Evolutionary conservation across 768 basidiomycete species (phyloP), one percentile per base, ranked within the genome.

Genomic region (Candolleomyces eurysporus): DNA sequence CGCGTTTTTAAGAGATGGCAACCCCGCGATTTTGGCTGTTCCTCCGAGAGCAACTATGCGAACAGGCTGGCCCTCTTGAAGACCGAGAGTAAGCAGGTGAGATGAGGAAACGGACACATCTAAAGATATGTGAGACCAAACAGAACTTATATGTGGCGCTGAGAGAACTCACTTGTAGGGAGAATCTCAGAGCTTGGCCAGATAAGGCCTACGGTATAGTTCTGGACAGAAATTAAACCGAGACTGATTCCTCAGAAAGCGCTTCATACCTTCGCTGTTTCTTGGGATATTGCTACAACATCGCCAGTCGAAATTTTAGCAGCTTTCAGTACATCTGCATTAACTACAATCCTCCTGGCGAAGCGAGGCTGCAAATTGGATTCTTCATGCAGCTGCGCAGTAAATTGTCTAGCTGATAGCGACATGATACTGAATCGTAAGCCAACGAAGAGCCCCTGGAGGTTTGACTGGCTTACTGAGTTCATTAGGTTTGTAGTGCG

Each of bases 231-330:
- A 26, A 26, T 26, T 26, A 26, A 26, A 26, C 26, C 26, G 26
- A 26, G 26, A 26, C 26, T 26, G 26, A 26, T 26, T 26, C 2
- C 26, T 26, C 26, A 26, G 26, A 26, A 26, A 26, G 26, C 26
- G 26, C 26, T 26, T 26, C 26, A 36, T 36, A 36, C 36, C 36
- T 32, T 32, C 4, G 5, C 32, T 9, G 32, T 9, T 9, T 32
- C 5, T 9, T 4, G 9, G 5, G 4, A 9, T 32, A 93, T 67
- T 63, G 81, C 84, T 57, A 92, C 73, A 36, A 87, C 75, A 71
- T 93, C 91, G 16, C 90, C 90, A 42, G 91, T 88, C 58, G 77
- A 83, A 9, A 89, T 68, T 73, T 84, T 90, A 36, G 82, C 70
- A 26, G 77, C 67, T 70, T 88, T 91, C 56, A 92, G 69, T 48